Evolutionary conservation across 257 asterid genomes (phyloP).

Genomic region (Paulownia fortunei): DNA sequence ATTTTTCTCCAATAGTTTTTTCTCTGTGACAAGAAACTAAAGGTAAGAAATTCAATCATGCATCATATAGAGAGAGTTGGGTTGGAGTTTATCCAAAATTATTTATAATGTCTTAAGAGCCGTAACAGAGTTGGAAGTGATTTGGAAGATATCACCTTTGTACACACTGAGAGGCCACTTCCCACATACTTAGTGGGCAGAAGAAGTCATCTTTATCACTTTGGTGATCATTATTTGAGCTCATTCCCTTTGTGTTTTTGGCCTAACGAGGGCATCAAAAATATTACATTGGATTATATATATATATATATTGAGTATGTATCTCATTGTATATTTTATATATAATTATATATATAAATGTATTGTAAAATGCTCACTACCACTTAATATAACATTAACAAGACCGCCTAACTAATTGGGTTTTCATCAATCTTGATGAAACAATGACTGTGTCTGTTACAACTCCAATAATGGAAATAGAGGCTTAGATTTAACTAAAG

Average conservation of each 20-base stretch:
- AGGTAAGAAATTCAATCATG: conserved; percentile 4
- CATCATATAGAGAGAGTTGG: neutral
- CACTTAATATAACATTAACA: too few relatives aligned
- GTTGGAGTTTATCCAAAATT: conserved; percentile 3
- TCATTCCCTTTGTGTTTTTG: conserved; percentile 18
- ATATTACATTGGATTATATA: too few relatives aligned
- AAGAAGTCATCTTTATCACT: conserved; percentile 19
- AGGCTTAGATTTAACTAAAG: neutral
- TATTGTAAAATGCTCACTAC: too few relatives aligned
- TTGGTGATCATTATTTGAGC: conserved; percentile 21
- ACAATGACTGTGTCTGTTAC: conserved; percentile 21
- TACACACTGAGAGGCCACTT: conserved; percentile 27
- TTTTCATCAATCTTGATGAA: conserved; percentile 4
- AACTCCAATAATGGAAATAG: conserved; percentile 22
- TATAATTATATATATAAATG: too few relatives aligned
- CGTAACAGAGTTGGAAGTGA: conserved; percentile 11
- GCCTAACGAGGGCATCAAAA: conserved; percentile 35
- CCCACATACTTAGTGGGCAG: conserved; percentile 26
- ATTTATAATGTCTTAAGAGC: conserved; percentile 13
- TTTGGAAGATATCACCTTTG: conserved; percentile 18
- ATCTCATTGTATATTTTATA: too few relatives aligned
- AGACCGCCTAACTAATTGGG: too few relatives aligned
- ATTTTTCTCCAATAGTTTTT: neutral
- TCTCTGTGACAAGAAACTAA: neutral
- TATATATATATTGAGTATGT: too few relatives aligned